A percentile compares a stretch with the other conserved stretches of the same genome.
Conservation (phyloP, 2,329 filamentous ascomycete species). For the Monilinia aucupariae region DNA sequence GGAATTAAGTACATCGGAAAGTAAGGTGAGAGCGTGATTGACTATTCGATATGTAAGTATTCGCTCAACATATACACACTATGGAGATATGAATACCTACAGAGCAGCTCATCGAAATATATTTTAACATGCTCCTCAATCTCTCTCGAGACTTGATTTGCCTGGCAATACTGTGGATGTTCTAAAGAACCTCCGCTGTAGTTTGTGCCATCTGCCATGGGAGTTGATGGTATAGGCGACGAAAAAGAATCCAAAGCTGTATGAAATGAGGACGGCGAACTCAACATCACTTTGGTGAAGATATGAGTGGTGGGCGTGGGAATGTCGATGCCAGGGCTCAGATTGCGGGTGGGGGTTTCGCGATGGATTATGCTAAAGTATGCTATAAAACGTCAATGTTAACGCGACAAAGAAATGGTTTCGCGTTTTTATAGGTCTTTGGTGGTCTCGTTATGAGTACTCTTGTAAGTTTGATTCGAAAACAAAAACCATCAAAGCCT, state of each 20-base stretch:
- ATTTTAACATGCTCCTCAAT: slow-evolving; percentile 11
- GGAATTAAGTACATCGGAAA: slow-evolving; percentile 57
- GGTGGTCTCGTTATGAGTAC: too few species aligned
- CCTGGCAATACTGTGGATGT: slow-evolving; percentile 2
- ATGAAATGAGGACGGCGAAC: slow-evolving; percentile 9
- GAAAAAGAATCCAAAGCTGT: not conserved
- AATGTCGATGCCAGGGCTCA: not conserved
- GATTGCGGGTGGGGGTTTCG: not conserved
- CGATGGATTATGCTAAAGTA: not conserved
- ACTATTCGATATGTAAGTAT: slow-evolving; percentile 37
- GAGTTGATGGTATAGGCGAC: not conserved
- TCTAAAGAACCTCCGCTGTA: not conserved
- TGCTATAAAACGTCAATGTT: not conserved
- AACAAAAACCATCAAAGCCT: too few species aligned
- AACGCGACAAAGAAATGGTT: not conserved
- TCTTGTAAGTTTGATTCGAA: too few species aligned
- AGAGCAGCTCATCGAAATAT: slow-evolving; percentile 16
- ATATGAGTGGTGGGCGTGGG: not conserved
- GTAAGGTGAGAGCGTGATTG: slow-evolving; percentile 54
- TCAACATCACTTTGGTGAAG: slow-evolving; percentile 2
- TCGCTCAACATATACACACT: not conserved
- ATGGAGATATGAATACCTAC: slow-evolving; percentile 5
- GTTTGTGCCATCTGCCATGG: slow-evolving; percentile 7
- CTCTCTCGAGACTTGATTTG: slow-evolving; percentile 5
- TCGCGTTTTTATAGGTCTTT: not conserved